Conservation (phyloP, 1,139 yeast genomes). For the Sugiyamaella neomexicana region DNA sequence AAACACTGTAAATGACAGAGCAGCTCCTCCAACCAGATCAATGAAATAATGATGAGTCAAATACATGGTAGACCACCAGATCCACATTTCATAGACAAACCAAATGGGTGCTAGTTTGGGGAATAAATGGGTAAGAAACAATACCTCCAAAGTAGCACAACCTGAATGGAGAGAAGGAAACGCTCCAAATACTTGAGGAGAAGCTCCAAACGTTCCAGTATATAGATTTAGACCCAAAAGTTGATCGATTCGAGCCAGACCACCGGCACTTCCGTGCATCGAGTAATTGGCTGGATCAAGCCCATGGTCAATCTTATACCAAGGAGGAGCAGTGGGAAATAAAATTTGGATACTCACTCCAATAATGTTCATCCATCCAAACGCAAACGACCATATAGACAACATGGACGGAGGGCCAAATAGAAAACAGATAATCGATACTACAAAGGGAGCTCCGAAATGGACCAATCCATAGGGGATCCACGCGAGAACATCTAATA, state of each 20-base stretch:
- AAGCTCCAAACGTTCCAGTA: conserved; percentile 78
- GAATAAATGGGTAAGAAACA: conserved; percentile 78
- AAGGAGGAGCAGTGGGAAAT: conserved; percentile 97
- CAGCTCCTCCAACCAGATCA: conserved; percentile 89
- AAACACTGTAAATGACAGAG: conserved; percentile 69
- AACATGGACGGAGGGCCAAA: conserved; percentile 93
- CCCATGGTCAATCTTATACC: conserved; percentile 90
- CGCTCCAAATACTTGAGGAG: conserved; percentile 97
- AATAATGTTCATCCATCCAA: conserved; percentile 91
- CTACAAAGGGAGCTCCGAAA: conserved; percentile 85
- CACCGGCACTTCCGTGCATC: conserved; percentile 97
- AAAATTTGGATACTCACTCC: conserved; percentile 81
- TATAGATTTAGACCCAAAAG: conserved; percentile 81
- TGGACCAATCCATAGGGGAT: conserved; percentile 92
- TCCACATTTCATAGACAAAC: conserved; percentile 78
- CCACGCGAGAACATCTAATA: conserved; percentile 88
- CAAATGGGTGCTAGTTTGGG: conserved; percentile 67
- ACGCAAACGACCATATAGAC: conserved; percentile 87
- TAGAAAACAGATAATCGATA: conserved; percentile 73
- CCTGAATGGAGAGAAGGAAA: conserved; percentile 96
- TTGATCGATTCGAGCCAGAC: conserved; percentile 83
- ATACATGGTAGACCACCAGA: conserved; percentile 99
- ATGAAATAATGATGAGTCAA: conserved; percentile 93
- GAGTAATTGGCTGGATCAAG: conserved; percentile 86
- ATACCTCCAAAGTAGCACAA: conserved; percentile 88